Evolutionary conservation across 805 yeast species (phyloP), one percentile per base, ranked within the genome.

Genomic region (Wickerhamiella parazyma): DNA sequence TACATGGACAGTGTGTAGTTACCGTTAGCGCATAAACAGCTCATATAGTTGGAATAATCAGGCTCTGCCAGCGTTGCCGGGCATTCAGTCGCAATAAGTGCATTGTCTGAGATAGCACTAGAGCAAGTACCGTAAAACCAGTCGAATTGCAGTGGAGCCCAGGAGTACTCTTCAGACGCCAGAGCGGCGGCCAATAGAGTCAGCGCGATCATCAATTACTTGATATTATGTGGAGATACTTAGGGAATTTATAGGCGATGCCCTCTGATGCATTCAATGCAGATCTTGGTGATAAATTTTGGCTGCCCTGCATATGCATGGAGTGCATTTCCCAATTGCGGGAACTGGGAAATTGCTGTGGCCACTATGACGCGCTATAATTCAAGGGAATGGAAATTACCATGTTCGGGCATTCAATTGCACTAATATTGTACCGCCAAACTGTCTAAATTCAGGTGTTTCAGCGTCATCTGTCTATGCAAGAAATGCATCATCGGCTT

Each of bases 111-210:
- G 11, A 39, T 18, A 3, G 36, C 42, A n/a, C 26, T 14, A 9
- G 18, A 18, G 36, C 42, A 39, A 8, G 24, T 31, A 5, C 22
- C 33, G 36, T 19, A 26, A 17, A 31, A 39, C 29, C 33, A 39
- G 31, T 39, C 42, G 9, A 29, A 31, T 11, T 29, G 20, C 8
- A 39, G 29, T 3, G 35, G 35, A 5, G 29, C 14, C 42, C 33
- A 31, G 3, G 42, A 28, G 14, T 11, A 11, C 7, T 28, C 31
- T 12, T 28, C 31, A 28, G 31, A 14, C 16, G 31, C 31, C 16
- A 28, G 31, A n/a, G 16, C 31, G 12, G 16, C n/a, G 16, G 31
- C 31, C 31, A 28, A 12, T 28, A 28, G n/a, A 28, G 16, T 28
- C 8, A 28, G 31, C 8, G 31, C 31, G 3, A 28, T 12, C 31